These are phyloP conservation scores for Leishmania gerbilli DNA, from an alignment of 208 protist species.

Conservation along the genomic window DNA sequence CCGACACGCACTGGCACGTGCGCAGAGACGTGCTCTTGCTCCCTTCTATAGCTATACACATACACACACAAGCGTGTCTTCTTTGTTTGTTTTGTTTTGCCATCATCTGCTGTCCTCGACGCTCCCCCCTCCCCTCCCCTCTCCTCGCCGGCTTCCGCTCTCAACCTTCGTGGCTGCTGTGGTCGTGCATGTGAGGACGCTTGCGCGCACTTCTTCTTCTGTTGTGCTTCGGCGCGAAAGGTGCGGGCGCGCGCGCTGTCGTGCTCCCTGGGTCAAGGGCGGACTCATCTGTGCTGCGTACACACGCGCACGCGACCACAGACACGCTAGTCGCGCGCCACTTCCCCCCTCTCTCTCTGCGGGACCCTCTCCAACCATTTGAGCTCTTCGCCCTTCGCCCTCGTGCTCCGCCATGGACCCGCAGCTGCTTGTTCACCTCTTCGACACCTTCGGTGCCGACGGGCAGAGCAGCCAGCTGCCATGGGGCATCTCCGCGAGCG, in stretches of 20 bases:
- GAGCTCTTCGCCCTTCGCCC: not conserved
- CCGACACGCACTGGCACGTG: not conserved
- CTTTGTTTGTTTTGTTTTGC: not conserved
- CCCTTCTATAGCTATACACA: not conserved
- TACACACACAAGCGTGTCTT: not conserved
- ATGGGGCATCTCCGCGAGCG: constrained; percentile 18
- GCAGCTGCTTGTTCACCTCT: constrained; percentile 21
- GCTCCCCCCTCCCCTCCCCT: not conserved
- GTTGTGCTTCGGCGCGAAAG: not conserved
- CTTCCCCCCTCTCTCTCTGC: not conserved
- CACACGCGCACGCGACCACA: not conserved
- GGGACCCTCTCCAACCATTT: not conserved
- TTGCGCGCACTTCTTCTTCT: too few relatives aligned
- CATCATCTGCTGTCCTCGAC: not conserved
- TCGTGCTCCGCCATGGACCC: constrained; percentile 16
- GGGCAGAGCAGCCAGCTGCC: constrained; percentile 2
- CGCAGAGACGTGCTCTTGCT: not conserved
- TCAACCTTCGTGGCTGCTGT: not conserved
- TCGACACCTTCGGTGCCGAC: constrained; percentile 23
- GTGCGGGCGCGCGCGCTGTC: not conserved
- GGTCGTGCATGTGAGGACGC: too few relatives aligned
- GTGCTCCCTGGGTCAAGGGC: not conserved
- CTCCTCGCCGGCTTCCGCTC: not conserved
- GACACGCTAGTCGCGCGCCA: not conserved
- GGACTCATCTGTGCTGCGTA: not conserved